phyloP scores from a whole-genome alignment of 768 basidiomycete species.

The Leccinum longicurvipes region DNA sequence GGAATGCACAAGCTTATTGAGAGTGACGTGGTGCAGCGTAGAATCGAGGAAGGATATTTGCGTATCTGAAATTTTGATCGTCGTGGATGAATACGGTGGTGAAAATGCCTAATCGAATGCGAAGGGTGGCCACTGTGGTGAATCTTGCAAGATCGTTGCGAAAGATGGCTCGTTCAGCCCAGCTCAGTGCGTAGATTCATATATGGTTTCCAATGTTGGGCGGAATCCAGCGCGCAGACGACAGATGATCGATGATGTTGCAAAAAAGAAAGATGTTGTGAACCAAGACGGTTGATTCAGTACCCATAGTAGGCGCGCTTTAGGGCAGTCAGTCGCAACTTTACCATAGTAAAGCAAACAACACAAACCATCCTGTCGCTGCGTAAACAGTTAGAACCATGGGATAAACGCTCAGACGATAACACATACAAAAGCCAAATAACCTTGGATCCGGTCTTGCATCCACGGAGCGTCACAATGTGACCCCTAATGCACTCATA shows the following conservation, averaged over 20 bases:
- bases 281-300: constrained; percentile 33
- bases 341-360: not conserved
- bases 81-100: constrained; percentile 22
- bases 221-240: constrained; percentile 14
- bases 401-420: not conserved
- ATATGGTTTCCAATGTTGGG: constrained; percentile 22
- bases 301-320: constrained; percentile 67
- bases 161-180: constrained; percentile 27
- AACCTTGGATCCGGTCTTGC: constrained; percentile 88
- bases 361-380: constrained; percentile 57
- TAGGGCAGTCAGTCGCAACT: constrained; percentile 14
- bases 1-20: constrained; percentile 17
- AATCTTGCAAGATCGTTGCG: constrained; percentile 30
- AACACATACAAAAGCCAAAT: constrained; percentile 76
- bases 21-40: constrained; percentile 15
- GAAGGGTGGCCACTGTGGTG: constrained; percentile 8
- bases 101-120: constrained; percentile 26
- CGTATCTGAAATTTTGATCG: constrained; percentile 14
- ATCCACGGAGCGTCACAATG: constrained; percentile 86
- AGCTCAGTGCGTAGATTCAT: constrained; percentile 21
- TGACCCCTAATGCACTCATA: constrained; percentile 87
- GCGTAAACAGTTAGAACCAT: constrained; percentile 5
- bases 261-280: constrained; percentile 19
- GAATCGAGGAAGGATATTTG: constrained; percentile 26
- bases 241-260: constrained; percentile 24